These are phyloP conservation scores for Effrenium voratum DNA, from an alignment of 73 alveolate species.

Conservation along the genomic window DNA sequence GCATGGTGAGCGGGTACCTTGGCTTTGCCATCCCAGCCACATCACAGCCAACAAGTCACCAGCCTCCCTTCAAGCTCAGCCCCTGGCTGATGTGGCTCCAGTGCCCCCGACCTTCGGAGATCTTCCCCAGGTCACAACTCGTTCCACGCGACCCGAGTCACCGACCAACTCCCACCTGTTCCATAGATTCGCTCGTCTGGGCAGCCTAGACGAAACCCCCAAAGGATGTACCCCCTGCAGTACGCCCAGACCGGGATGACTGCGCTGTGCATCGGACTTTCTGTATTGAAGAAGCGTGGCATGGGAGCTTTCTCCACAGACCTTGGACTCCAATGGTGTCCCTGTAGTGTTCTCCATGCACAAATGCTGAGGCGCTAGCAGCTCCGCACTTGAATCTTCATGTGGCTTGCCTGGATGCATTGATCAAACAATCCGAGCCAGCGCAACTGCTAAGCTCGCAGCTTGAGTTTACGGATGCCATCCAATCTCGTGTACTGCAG, in stretches of 20 bases:
- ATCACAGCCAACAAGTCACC: not conserved
- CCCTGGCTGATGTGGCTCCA: constrained; percentile 45
- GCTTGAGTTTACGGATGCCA: constrained; percentile 68
- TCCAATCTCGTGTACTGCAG: constrained; percentile 82
- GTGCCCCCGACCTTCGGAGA: constrained; percentile 35
- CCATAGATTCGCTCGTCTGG: constrained; percentile 15
- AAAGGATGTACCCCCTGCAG: too few species aligned
- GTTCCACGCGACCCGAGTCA: not conserved
- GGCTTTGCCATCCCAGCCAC: too few species aligned
- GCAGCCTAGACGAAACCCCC: not conserved
- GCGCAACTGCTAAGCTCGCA: not conserved
- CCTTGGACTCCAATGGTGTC: not conserved
- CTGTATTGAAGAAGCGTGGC: constrained; percentile 79
- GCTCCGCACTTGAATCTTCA: constrained; percentile 5
- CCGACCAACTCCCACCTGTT: constrained; percentile 42
- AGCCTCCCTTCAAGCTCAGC: not conserved
- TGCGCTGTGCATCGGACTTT: not conserved
- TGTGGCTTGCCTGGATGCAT: constrained; percentile 42
- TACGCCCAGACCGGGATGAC: not conserved
- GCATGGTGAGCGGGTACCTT: constrained; percentile 70
- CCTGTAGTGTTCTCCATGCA: not conserved
- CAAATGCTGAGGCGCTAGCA: not conserved
- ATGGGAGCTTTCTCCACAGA: not conserved
- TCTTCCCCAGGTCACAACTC: not conserved
- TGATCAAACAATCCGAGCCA: not conserved